Base-by-base conservation (phyloP, 371 early-diverging fungal genomes). In the Quaeritorhiza haematococci region DNA sequence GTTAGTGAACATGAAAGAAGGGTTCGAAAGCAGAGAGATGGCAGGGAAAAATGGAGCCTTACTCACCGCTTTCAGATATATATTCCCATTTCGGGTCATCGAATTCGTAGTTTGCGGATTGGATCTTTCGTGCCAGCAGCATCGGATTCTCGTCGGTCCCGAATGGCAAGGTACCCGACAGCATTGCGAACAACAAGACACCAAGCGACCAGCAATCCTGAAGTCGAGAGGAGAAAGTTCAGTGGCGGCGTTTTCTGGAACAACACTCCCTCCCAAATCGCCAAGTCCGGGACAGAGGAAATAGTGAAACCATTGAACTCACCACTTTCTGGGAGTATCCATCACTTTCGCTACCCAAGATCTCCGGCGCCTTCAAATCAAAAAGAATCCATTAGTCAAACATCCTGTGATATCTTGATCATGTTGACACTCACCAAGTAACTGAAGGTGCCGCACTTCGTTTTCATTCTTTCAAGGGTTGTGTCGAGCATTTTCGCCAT, bases 201-300 rank as follows among this genome's bases (percentile, higher is more conserved):
- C 65, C 64, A 57, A 63, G 23, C 17, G 62, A 53, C 66, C 66
- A 66, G 46, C 66, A 66, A 53, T 66, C 55, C 50, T 50, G 30
- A 15, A 6, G n/a, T n/a, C n/a, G n/a, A n/a, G n/a, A n/a, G n/a
- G n/a, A n/a, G n/a, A n/a, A n/a, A n/a, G n/a, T n/a, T n/a, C n/a
- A n/a, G n/a, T n/a, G n/a, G n/a, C n/a, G n/a, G n/a, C n/a, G n/a
- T n/a, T n/a, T n/a, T n/a, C n/a, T n/a, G n/a, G n/a, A n/a, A n/a
- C n/a, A n/a, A n/a, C n/a, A n/a, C n/a, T n/a, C n/a, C n/a, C n/a
- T n/a, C n/a, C n/a, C n/a, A n/a, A n/a, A n/a, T n/a, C n/a, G n/a
- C n/a, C n/a, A n/a, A n/a, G n/a, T n/a, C n/a, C n/a, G n/a, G n/a
- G n/a, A n/a, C n/a, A n/a, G n/a, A n/a, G n/a, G n/a, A n/a, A n/a